Base-by-base conservation (phyloP, 2,329 filamentous ascomycete species). In the Sarocladium strictum region DNA sequence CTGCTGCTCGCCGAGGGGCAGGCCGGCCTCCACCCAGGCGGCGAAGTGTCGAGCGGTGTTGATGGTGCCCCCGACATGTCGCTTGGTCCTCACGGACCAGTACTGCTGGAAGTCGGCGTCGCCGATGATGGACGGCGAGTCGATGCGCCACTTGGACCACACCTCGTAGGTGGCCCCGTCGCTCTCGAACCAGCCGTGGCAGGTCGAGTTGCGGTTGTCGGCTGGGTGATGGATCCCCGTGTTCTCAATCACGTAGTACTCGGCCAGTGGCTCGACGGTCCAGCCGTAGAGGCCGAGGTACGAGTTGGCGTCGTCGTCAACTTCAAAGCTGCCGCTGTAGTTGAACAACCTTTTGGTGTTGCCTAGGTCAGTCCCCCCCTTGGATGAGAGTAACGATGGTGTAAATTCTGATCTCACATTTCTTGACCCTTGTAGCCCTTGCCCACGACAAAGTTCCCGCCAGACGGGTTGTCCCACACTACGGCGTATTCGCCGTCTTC, bases 41-140 rank as follows among this genome's bases (percentile, higher is more conserved):
- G 47, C 47, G 23, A 51, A 51, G 49, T 55, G 54, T 15, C 54
- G n/a, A 2, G 49, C 43, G 4, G 54, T 55, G 38, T 55, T 55
- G 54, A 55, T 55, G 17, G 47, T 40, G 21, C 54, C 54, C 15
- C 54, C 54, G 17, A 55, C 49, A 23, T 55, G 54, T 15, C 54
- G 54, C 33, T 45, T 53, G 15, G 54, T 55, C 12, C 54, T 35
- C 24, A 81, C 71, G 21, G 70, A 72, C 73, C 73, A 76, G 65
- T 69, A 77, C 65, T 76, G 74, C 62, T 71, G 63, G 63, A 76
- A 76, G 55, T 72, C 76, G 45, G 60, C 54, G 35, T 72, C 76
- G 40, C 74, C 74, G 53, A 72, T 60, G 55, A 75, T 74, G 56
- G 66, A 70, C 12, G 72, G 72, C 52, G 65, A 61, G 57, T 74